Percentiles rank a stretch among this genome's conserved stretches.
Evolutionary conservation across 805 yeast species (phyloP).

Genomic region (Teunomyces stri): DNA sequence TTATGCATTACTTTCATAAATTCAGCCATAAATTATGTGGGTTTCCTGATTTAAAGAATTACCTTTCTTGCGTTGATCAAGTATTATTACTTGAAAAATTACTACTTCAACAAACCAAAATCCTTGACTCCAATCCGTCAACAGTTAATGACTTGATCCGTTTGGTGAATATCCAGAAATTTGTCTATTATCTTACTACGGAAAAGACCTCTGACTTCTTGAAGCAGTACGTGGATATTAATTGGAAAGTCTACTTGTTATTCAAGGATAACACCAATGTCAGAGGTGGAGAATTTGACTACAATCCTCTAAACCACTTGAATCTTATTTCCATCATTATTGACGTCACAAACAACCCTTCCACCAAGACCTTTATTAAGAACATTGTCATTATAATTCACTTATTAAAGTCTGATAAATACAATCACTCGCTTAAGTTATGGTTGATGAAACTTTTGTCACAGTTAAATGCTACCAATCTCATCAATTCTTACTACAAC

Average conservation of each 20-base stretch:
- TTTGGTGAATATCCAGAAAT: conserved; percentile 47
- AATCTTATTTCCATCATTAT: conserved; percentile 50
- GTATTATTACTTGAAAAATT: neutral
- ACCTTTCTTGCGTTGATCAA: conserved; percentile 7
- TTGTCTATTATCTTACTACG: conserved; percentile 31
- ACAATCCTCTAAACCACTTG: conserved; percentile 66
- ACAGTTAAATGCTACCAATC: conserved; percentile 50
- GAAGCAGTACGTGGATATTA: conserved; percentile 2
- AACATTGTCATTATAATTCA: conserved; percentile 58
- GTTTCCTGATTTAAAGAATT: conserved; percentile 53
- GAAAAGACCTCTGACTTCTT: neutral
- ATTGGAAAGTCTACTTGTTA: conserved; percentile 29
- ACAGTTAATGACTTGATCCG: conserved; percentile 16
- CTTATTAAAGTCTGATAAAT: conserved; percentile 54
- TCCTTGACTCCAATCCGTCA: neutral
- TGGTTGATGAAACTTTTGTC: conserved; percentile 70
- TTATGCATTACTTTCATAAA: conserved; percentile 40
- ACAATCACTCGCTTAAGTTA: conserved; percentile 67
- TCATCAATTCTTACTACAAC: conserved; percentile 51
- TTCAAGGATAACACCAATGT: conserved; percentile 29
- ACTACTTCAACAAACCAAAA: neutral
- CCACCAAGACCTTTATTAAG: conserved; percentile 24
- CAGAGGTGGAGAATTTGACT: conserved; percentile 55
- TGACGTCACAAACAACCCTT: conserved; percentile 18
- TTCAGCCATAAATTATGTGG: conserved; percentile 64